phyloP scores from a whole-genome alignment of 306 rosid genomes.

The Begonia masoniana region DNA sequence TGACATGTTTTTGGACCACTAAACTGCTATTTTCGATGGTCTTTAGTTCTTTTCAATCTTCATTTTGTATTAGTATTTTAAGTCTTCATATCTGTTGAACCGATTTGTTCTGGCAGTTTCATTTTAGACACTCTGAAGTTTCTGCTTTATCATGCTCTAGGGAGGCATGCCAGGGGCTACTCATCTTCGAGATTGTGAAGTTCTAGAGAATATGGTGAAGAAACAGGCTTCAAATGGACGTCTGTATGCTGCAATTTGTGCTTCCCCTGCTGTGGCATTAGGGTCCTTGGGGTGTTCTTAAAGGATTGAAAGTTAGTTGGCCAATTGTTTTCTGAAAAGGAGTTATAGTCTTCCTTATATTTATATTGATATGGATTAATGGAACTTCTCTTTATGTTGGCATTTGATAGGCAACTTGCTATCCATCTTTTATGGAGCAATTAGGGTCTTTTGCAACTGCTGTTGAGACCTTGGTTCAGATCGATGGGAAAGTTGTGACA shows the following conservation, averaged over 20 bases:
- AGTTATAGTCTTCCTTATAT: no score
- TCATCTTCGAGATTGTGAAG: constrained; percentile 36
- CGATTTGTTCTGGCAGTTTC: neutral
- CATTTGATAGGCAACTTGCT: constrained; percentile 65
- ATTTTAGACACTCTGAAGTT: constrained; percentile 6
- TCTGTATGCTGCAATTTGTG: constrained; percentile 78
- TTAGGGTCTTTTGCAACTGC: constrained; percentile 46
- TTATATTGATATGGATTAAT: neutral
- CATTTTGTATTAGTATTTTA: neutral
- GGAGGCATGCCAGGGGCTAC: constrained; percentile 83
- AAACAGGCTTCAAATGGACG: constrained; percentile 66
- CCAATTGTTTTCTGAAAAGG: constrained; percentile 1
- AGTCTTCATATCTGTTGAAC: neutral
- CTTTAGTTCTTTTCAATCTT: no score
- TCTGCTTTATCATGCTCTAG: constrained; percentile 19
- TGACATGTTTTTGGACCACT: no score
- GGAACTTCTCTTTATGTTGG: neutral
- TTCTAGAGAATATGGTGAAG: constrained; percentile 41
- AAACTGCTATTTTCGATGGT: no score
- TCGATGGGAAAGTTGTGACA: constrained; percentile 72
- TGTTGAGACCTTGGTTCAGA: constrained; percentile 77
- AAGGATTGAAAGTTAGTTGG: constrained; percentile 63
- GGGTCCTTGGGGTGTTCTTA: constrained; percentile 84
- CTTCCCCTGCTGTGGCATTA: constrained; percentile 85
- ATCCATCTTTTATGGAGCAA: constrained; percentile 76